Conservation (phyloP, 306 rosid species). For the Malus sylvestris region DNA sequence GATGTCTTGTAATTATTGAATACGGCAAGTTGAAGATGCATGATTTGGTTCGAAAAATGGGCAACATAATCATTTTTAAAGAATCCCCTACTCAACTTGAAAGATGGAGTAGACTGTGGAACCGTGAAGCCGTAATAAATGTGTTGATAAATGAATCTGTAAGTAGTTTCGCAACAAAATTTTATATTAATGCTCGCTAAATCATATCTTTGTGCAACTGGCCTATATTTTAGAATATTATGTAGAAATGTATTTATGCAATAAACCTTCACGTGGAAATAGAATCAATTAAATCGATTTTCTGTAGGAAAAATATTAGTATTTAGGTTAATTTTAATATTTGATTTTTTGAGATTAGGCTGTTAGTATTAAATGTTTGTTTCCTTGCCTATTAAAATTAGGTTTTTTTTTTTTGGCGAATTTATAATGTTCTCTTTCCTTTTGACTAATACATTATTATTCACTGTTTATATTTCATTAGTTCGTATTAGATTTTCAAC, state of each 20-base stretch:
- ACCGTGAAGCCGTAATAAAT: neutral
- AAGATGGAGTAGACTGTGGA: neutral
- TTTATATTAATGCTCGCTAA: neutral
- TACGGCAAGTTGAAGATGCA: constrained; percentile 15
- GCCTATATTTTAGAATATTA: no score
- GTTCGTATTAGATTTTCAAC: no score
- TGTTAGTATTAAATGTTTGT: no score
- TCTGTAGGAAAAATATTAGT: no score
- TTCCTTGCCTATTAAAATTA: no score
- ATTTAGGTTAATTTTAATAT: no score
- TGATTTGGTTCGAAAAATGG: constrained; percentile 35
- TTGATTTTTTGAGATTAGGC: no score
- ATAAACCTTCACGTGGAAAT: neutral
- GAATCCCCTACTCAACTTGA: constrained; percentile 5
- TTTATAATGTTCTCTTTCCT: no score
- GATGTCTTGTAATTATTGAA: constrained; percentile 23
- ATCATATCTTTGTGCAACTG: neutral
- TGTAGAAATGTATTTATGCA: neutral
- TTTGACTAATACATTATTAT: no score
- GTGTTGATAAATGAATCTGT: neutral
- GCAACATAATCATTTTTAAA: constrained; percentile 28
- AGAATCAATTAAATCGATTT: neutral
- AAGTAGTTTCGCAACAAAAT: neutral
- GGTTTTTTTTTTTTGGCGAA: no score
- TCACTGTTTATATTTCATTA: no score